phyloP scores from a whole-genome alignment of 768 basidiomycete genomes.

The Symmetrospora coprosmae region DNA sequence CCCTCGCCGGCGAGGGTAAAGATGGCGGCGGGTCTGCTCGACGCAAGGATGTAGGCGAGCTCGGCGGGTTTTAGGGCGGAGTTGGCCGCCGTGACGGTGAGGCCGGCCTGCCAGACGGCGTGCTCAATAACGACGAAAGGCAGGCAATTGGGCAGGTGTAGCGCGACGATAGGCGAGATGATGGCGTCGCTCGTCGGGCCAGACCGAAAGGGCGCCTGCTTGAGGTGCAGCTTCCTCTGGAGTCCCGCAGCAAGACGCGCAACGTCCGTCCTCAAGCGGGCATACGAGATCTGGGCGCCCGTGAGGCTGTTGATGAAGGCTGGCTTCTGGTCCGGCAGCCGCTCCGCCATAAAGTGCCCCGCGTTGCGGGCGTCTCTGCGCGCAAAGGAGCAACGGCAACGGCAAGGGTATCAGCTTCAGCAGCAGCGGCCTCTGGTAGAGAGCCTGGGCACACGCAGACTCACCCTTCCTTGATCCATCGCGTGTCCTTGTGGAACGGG shows the following conservation, averaged over 20 bases:
- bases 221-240: slow-evolving; percentile 5
- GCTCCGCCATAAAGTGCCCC: background rate
- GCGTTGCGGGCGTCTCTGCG: background rate
- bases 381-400: background rate
- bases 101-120: slow-evolving; percentile 27
- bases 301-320: slow-evolving; percentile 5
- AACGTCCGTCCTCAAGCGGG: slow-evolving; percentile 7
- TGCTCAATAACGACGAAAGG: slow-evolving; percentile 29
- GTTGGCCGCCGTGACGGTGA: slow-evolving; percentile 31
- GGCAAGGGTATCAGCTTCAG: background rate
- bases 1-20: slow-evolving; percentile 25
- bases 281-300: background rate
- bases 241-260: background rate
- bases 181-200: slow-evolving; percentile 13
- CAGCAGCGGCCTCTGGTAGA: background rate
- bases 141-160: slow-evolving; percentile 33
- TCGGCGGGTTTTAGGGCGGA: slow-evolving; percentile 32
- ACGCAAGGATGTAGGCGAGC: slow-evolving; percentile 30
- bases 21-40: slow-evolving; percentile 28
- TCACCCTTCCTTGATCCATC: slow-evolving; percentile 10
- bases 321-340: slow-evolving; percentile 11
- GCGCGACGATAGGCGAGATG: slow-evolving; percentile 28
- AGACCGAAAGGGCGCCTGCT: slow-evolving; percentile 1
- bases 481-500: slow-evolving; percentile 9
- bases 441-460: no score